Evolutionary conservation across 2,329 filamentous ascomycete species (phyloP), one percentile per base, ranked within the genome.

Genomic region (Raffaelea albimanens): DNA sequence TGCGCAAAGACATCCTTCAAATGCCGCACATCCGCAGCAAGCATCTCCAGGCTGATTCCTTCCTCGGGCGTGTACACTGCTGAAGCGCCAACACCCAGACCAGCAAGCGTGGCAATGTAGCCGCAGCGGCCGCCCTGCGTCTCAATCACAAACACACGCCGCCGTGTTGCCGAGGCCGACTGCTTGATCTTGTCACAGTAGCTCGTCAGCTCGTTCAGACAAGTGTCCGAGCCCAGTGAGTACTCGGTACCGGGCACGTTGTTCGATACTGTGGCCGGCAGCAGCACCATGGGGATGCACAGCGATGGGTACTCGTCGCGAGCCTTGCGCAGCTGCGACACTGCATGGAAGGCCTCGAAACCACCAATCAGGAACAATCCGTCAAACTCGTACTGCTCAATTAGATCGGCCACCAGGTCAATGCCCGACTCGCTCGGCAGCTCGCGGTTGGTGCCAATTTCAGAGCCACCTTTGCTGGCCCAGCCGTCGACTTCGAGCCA

Each of bases 131-230:
- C 93, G 58, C 93, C 93, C 69, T 98, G 93, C 0, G 93, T 97
- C 69, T 98, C 93, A 47, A 98, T 91, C 46, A 98, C 90, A 67
- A 98, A 98, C 47, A 97, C 91, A 52, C 93, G 83, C 40, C 93
- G 83, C 50, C 93, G 84, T 2, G 89, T 94, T 2, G 93, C 90
- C 2, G 90, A 96, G 0, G 93, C 93, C 2, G 90, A 96, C 65
- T 97, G 93, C 66, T 94, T 89, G 67, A 97, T 96, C 59, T 90
- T 91, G 71, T 98, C 93, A 63, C 91, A 96, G 68, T 96, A 98
- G 56, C 84, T 80, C 53, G 96, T 88, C 36, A 98, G 75, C 47
- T 95, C 89, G 68, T 98, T 98, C 53, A 98, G 71, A 61, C 93
- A 97, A 1, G 93, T 98, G 60, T 98, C 93, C 29, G 89, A 95